Evolutionary conservation across 176 grass and related monocot species (phyloP), one percentile per base, ranked within the genome.

Genomic region (Tillandsia leiboldiana): DNA sequence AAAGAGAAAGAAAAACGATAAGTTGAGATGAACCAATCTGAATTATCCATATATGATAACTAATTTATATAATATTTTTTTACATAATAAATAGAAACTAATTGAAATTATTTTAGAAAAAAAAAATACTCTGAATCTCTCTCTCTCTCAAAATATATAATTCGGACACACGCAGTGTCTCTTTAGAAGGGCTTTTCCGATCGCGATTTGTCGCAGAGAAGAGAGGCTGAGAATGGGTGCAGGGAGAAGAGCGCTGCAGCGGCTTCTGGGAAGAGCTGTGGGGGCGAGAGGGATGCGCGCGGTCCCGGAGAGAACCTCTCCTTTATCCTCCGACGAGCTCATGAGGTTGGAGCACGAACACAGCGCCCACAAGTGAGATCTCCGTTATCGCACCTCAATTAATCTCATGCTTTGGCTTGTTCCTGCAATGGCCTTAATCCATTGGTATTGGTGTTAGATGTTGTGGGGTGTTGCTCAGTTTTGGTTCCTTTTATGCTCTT

Each of bases 361-460:
- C 67, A 92, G 93, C 76, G 93, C 86, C 12, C 86, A 90, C 79
- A 97, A 92, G 93, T 97, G 82, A 69, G 75, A 22, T 53, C 5
- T 51, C 47, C 13, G 72, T 17, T 49, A 51, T 2, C 17, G 22
- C 28, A 12, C 2, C 48, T 47, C 67, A 75, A 3, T 69, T 24
- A 24, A 24, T 29, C 3, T 1, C 0, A 15, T 50, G 1, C 17
- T 3, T 33, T 24, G 0, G 0, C 20, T 63, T 64, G 61, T 63
- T 67, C 75, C 0, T 17, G 2, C 48, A 80, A 50, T 82, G 78
- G 17, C 49, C 12, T 10, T 24, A 11, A 51, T 70, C 8, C 8
- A 12, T 47, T 57, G 27, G 26, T 12, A 28, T 66, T 26, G 26
- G 27, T 33, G 8, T 42, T 67, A 8, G 64, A 42, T 47, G 11